These are phyloP conservation scores for Mollisiaceae sp. DNA, from an alignment of 2,329 filamentous ascomycete genomes.

Conservation along the genomic window DNA sequence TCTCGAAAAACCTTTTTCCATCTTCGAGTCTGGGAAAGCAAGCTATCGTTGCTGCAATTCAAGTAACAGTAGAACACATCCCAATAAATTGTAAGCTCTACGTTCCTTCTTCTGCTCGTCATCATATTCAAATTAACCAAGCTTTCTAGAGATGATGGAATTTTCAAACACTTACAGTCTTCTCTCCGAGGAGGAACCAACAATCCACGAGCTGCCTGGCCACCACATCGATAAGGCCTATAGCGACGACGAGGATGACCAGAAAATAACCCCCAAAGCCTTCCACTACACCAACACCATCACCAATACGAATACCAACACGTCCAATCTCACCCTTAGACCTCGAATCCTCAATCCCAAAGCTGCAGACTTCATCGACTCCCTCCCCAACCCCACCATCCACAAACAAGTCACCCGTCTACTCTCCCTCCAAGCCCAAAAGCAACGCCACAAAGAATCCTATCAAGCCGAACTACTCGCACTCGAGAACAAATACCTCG, in stretches of 20 bases:
- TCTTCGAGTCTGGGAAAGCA: too few species aligned
- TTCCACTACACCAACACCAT: too few species aligned
- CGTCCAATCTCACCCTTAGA: background rate
- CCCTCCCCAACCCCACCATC: background rate
- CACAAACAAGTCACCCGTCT: constrained; percentile 7
- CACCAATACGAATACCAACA: background rate
- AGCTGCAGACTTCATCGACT: background rate
- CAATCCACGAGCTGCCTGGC: background rate
- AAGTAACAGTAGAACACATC: background rate
- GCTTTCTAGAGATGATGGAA: background rate
- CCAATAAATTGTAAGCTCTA: background rate
- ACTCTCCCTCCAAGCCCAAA: constrained; percentile 2
- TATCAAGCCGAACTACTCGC: constrained; percentile 12
- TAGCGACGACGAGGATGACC: too few species aligned
- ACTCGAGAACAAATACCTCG: constrained; percentile 11
- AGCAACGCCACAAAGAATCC: background rate
- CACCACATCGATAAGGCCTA: too few species aligned
- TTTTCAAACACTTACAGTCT: background rate
- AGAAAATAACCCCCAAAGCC: too few species aligned
- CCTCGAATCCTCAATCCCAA: background rate
- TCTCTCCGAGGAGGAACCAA: background rate
- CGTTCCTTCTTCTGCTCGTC: background rate
- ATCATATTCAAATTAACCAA: background rate
- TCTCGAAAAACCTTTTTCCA: background rate
- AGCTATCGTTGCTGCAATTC: background rate